Evolutionary conservation across 192 early-diverging fungal genomes (phyloP).

Genomic region (Obelidium mucronatum): DNA sequence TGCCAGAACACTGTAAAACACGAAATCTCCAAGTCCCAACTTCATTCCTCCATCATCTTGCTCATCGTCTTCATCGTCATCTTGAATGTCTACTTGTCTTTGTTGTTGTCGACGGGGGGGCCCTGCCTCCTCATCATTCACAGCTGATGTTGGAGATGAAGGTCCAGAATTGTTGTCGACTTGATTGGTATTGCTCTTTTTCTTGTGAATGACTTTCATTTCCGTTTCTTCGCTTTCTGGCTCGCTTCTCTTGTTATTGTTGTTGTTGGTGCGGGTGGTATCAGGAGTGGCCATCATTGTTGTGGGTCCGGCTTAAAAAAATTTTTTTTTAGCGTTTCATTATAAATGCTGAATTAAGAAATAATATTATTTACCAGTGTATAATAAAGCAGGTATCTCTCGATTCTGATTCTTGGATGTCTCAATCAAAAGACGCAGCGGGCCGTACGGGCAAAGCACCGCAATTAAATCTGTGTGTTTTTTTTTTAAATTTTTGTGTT

Average conservation of each 20-base stretch:
- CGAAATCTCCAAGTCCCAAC: slow-evolving; percentile 90
- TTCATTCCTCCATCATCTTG: slow-evolving; percentile 73
- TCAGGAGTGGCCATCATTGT: slow-evolving; percentile 31
- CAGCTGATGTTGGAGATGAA: background rate
- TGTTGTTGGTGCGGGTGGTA: background rate
- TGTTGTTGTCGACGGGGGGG: background rate
- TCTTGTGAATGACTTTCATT: background rate
- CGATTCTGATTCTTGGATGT: slow-evolving; percentile 72
- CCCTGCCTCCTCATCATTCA: background rate
- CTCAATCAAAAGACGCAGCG: slow-evolving; percentile 81
- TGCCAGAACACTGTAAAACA: slow-evolving; percentile 86
- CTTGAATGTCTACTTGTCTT: background rate
- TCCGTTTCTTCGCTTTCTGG: slow-evolving; percentile 4
- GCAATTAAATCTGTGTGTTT: slow-evolving; percentile 84
- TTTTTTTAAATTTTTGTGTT: background rate
- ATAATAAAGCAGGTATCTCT: slow-evolving; percentile 81
- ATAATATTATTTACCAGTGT: slow-evolving; percentile 61
- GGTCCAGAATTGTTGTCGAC: background rate
- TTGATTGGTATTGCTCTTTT: background rate
- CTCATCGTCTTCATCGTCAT: slow-evolving; percentile 21
- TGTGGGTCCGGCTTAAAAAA: slow-evolving; percentile 26
- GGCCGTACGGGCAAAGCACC: slow-evolving; percentile 90
- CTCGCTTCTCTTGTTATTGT: background rate
- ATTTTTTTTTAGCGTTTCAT: too few species aligned
- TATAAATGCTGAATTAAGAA: background rate